Conservation (phyloP, 176 grass and related monocot species). For the Raddia guianensis region DNA sequence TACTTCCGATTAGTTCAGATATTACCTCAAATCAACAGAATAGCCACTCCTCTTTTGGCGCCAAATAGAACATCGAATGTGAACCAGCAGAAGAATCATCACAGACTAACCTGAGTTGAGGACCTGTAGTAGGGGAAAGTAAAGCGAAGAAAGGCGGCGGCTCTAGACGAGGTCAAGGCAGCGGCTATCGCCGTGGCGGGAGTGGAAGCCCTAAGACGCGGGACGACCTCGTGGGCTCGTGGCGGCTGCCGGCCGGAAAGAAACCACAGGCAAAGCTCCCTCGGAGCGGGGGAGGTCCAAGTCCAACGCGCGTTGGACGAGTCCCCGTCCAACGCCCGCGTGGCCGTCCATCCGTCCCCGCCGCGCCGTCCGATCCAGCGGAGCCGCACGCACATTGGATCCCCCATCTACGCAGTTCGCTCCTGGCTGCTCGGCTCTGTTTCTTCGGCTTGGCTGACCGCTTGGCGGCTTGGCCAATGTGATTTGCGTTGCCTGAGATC, state of each 20-base stretch:
- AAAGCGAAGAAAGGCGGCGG: neutral
- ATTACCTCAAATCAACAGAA: neutral
- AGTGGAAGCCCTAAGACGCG: constrained; percentile 28
- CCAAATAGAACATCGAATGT: constrained; percentile 1
- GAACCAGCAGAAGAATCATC: neutral
- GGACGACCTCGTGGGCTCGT: neutral
- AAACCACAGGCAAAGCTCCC: too few relatives aligned
- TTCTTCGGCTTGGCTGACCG: too few relatives aligned
- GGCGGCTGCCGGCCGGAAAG: constrained; percentile 28
- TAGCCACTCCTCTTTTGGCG: constrained; percentile 31
- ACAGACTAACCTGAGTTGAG: constrained; percentile 6
- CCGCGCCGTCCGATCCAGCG: too few relatives aligned
- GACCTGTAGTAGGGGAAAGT: neutral
- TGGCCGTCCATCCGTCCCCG: too few relatives aligned
- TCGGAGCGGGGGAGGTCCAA: too few relatives aligned
- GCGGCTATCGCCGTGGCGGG: neutral
- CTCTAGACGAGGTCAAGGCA: neutral
- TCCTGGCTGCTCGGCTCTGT: too few relatives aligned
- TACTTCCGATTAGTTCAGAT: neutral
- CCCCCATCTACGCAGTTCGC: too few relatives aligned
- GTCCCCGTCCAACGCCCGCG: too few relatives aligned
- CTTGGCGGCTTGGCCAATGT: too few relatives aligned
- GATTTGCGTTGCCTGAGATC: too few relatives aligned
- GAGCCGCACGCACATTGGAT: too few relatives aligned
- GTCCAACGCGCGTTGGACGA: too few relatives aligned